Base-by-base conservation (phyloP, 805 yeast genomes). In the Isabelozyma pseudorhagii region DNA sequence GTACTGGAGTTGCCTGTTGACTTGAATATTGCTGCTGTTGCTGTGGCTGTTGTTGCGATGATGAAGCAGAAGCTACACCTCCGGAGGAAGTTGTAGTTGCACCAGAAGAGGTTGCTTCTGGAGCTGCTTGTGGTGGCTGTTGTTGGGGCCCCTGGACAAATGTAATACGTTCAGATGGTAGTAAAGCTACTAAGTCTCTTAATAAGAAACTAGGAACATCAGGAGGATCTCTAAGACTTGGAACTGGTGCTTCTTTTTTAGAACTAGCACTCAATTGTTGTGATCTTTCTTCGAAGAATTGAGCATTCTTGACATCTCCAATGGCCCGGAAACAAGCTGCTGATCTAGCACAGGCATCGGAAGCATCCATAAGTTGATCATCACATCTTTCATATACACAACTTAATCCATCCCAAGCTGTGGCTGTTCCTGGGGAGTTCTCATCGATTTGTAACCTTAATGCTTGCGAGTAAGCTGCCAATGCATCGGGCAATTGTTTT, bases 381-480 rank as follows among this genome's bases (percentile, higher is more conserved):
- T 81, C 85, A 57, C 86, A 82, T 15, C 85, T 68, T 55, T 82
- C 86, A 58, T 83, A 82, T 7, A 82, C 86, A 61, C 84, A 79
- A 38, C 80, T 71, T 41, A 83, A 61, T 1, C 87, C 87, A 56
- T 82, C 85, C 87, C 87, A 83, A 1, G 86, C 85, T 11, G 81
- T 70, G 1, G 84, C 86, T 5, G 78, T 70, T 1, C 76, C 74
- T 1, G 71, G 69, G 7, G 75, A 68, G 9, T 71, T 71, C 43
- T 77, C 81, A 45, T 78, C 80, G 40, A 71, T 67, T 54, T 77
- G 78, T 9, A 82, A 60, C 43, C 82, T 69, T 15, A 83, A 74
- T 2, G 87, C 88, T 60, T 83, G 87, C 0, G 87, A 79, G 58
- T 81, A 84, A 2, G 89, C 88, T 5, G 84, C 82, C 46, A 84